Conservation (phyloP, 2,329 filamentous ascomycete genomes). For the Trichoderma atroviride region DNA sequence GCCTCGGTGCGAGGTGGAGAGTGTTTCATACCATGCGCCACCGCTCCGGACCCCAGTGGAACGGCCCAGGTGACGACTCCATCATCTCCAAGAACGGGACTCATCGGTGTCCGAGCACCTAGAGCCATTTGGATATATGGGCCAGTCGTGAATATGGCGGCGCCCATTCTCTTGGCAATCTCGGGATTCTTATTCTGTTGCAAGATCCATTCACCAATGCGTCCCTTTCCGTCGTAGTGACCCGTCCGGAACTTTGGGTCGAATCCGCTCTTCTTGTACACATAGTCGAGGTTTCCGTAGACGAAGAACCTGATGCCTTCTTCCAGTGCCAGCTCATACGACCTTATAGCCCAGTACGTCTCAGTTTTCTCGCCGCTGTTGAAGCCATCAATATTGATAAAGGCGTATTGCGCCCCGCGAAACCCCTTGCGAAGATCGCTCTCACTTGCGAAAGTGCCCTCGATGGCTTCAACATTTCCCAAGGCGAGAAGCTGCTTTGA, state of each 20-base stretch:
- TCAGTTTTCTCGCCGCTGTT: conserved; percentile 56
- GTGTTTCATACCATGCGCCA: too few relatives aligned
- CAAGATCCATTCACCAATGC: conserved; percentile 49
- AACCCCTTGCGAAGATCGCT: conserved; percentile 48
- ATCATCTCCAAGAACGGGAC: conserved; percentile 44
- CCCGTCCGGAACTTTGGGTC: conserved; percentile 49
- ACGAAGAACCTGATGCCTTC: conserved; percentile 48
- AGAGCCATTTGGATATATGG: conserved; percentile 53
- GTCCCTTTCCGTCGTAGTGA: conserved; percentile 53
- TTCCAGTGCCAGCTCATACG: conserved; percentile 48
- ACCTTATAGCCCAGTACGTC: conserved; percentile 50
- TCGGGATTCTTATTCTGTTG: conserved; percentile 40
- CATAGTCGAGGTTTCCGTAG: conserved; percentile 55
- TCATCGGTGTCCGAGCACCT: conserved; percentile 42
- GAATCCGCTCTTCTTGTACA: conserved; percentile 51
- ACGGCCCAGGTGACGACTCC: conserved; percentile 45
- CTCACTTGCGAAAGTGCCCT: conserved; percentile 53
- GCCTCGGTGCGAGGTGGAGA: too few relatives aligned
- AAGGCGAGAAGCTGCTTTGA: conserved; percentile 47
- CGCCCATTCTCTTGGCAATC: conserved; percentile 37
- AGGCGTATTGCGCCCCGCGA: conserved; percentile 50
- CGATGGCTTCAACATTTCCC: conserved; percentile 50
- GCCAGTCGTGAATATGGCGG: conserved; percentile 45
- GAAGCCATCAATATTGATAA: conserved; percentile 58
- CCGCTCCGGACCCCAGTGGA: conserved; percentile 45